Evolutionary conservation across 2,329 filamentous ascomycete species (phyloP).

Genomic region (Aureobasidium zeae): DNA sequence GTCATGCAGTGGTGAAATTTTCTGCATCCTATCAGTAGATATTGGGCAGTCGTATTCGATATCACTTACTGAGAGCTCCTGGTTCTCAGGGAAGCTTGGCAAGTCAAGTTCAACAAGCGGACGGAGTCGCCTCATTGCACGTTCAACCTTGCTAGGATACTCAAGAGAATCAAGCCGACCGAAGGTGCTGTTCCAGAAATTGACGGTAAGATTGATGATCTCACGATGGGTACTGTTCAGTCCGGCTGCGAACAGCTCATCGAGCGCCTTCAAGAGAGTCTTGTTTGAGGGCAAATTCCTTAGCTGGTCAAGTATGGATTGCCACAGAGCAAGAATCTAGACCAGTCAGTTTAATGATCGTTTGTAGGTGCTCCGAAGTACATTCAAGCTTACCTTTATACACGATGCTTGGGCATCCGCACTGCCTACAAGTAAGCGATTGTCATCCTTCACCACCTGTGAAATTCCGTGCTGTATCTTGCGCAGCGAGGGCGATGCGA

Average conservation of each 20-base stretch:
- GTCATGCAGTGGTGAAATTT: neutral
- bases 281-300: slow-evolving; percentile 47
- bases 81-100: slow-evolving; percentile 37
- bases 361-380: no score
- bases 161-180: slow-evolving; percentile 49
- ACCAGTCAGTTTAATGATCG: neutral
- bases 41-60: neutral
- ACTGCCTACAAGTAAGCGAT: slow-evolving; percentile 26
- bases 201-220: slow-evolving; percentile 44
- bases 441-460: slow-evolving; percentile 54
- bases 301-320: slow-evolving; percentile 42
- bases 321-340: slow-evolving; percentile 33
- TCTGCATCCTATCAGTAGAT: neutral
- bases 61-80: slow-evolving; percentile 30
- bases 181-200: slow-evolving; percentile 63
- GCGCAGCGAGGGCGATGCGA: slow-evolving; percentile 45
- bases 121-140: slow-evolving; percentile 53
- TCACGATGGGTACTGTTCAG: slow-evolving; percentile 44
- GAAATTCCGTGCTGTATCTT: slow-evolving; percentile 54
- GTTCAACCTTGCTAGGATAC: slow-evolving; percentile 57
- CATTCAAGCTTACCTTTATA: slow-evolving; percentile 6
- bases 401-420: slow-evolving; percentile 1
- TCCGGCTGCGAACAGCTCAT: slow-evolving; percentile 43
- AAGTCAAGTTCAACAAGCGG: slow-evolving; percentile 44
- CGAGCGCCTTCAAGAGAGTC: slow-evolving; percentile 45